phyloP scores from a whole-genome alignment of 306 rosid species.

The Trichosanthes cucumerina region DNA sequence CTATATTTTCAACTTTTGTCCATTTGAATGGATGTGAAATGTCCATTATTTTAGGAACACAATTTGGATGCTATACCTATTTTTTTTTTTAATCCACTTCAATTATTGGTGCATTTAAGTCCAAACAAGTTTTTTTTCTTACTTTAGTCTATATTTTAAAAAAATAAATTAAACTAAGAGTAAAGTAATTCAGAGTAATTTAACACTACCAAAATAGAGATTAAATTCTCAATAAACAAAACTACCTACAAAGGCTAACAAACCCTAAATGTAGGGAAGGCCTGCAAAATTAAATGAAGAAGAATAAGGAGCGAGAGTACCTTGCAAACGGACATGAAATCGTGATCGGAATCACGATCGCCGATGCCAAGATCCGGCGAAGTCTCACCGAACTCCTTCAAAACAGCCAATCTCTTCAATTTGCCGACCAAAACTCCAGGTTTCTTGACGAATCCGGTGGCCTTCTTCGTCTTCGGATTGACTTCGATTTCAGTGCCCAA shows the following conservation, averaged over 20 bases:
- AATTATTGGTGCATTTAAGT: too few species aligned
- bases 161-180: too few species aligned
- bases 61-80: too few species aligned
- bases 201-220: too few species aligned
- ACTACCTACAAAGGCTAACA: background rate
- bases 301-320: slow-evolving; percentile 18
- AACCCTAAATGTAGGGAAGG: background rate
- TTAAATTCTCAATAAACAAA: background rate
- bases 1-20: too few species aligned
- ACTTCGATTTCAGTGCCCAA: slow-evolving; percentile 89
- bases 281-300: background rate
- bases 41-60: too few species aligned
- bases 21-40: too few species aligned
- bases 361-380: slow-evolving; percentile 78
- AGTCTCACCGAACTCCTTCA: slow-evolving; percentile 66
- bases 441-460: slow-evolving; percentile 87
- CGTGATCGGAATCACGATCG: slow-evolving; percentile 75
- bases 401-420: slow-evolving; percentile 47
- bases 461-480: slow-evolving; percentile 85
- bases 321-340: slow-evolving; percentile 95
- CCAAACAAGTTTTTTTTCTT: too few species aligned
- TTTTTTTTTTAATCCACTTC: too few species aligned
- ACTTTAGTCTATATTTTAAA: too few species aligned
- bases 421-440: slow-evolving; percentile 86
- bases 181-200: too few species aligned